Base-by-base conservation (phyloP, 2,329 filamentous ascomycete species). In the Fusarium subglutinans region DNA sequence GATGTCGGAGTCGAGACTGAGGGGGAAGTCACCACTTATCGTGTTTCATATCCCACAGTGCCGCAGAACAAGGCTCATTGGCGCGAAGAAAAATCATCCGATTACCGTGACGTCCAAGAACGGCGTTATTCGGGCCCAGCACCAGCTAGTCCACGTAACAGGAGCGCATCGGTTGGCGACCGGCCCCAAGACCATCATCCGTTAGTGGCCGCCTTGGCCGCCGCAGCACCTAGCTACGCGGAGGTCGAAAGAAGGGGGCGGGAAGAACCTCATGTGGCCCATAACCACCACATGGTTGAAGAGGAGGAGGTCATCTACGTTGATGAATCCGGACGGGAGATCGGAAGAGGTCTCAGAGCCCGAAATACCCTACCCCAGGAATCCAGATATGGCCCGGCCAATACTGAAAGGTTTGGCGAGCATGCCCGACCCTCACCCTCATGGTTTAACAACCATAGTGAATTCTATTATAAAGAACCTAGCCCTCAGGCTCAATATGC, bases 241-340 rank as follows among this genome's bases (percentile, higher is more conserved):
- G 72, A 72, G 35, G 59, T 45, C 50, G 30, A 50, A n/a, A 43
- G 17, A 6, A 53, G 50, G 26, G 66, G 58, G 20, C 38, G 55
- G 28, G 43, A 59, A 38, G 45, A 64, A 30, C 44, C 56, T 17
- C 48, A 51, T 13, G 18, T 50, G 33, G 43, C 57, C 10, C 66
- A 67, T 53, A 56, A 66, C n/a, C 63, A 60, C 20, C 64, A 63
- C 11, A 43, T 48, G 26, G 58, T 60, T 11, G 61, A 74, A 28
- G 77, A 79, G 54, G 77, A 79, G 43, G 77, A 79, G 47, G 69
- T 79, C 37, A 65, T 79, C 40, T 79, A 79, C 24, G 74, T 79
- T 30, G 77, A 79, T 33, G 62, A 73, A 45, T 71, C 70, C 30
- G 77, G 77, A 15, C 76, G 70, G 24, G 77, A 79, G 37, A 69